Base-by-base conservation (phyloP, 768 basidiomycete species). In the Podaxis sp. region DNA sequence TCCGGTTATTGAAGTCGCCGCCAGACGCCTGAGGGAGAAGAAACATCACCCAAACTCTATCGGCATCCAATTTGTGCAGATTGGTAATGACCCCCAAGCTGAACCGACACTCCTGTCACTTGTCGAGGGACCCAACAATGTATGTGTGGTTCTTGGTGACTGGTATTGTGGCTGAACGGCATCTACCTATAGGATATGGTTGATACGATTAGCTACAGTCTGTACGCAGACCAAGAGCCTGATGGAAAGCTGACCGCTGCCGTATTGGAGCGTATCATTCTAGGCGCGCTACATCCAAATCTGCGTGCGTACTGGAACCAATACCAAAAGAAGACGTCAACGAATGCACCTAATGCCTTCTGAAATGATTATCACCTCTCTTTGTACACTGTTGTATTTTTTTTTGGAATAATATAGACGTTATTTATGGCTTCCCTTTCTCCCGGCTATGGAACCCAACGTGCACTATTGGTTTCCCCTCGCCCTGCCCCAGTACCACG, bases 11-110 rank as follows among this genome's bases (percentile, higher is more conserved):
- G 64, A 60, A n/a, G 64, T 54, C 13, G 71, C 73, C 2, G 72
- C 69, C 5, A 57, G 65, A 17, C 66, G 65, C 3, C 66, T 73
- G 65, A 69, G 64, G 29, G 55, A 51, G 22, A 60, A 57, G 1
- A 71, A 67, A 40, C 74, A 76, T 52, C 74, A 76, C 64, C 74
- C 71, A 12, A 76, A 76, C 51, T 68, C 68, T 37, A 68, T 75
- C 36, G 72, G 71, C 12, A 68, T 76, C 13, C 73, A 76, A 53
- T 70, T 76, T 51, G 72, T 75, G 3, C 75, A 76, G 55, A 73
- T 76, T n/a, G 75, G 72, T 36, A 64, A 73, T 46, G 71, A 72
- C 40, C 25, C 50, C 6, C 25, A 57, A 1, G 71, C 71, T 4
- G 65, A 65, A n/a, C 52, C 43, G 1, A 72, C 66, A 9, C 63